Base-by-base conservation (phyloP, 805 yeast genomes). In the Gaillardinia entomophila region DNA sequence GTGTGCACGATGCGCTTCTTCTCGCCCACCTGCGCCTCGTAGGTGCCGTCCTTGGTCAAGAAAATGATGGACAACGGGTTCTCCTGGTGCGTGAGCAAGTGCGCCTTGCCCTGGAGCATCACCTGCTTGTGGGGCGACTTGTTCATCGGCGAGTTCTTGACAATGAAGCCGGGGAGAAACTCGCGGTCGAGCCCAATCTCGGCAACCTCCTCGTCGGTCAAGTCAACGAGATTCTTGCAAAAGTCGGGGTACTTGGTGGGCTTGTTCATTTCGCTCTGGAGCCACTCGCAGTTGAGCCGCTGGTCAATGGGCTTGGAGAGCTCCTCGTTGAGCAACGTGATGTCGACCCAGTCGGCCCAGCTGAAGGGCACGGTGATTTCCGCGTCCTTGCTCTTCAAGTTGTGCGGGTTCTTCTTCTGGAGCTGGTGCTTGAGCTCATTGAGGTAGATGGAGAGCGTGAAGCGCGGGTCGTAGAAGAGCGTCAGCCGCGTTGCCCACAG, bases 301-400 rank as follows among this genome's bases (percentile, higher is more conserved):
- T 40, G 38, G 10, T 28, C 32, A 3, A 30, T 22, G 12, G 32
- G 34, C 27, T 34, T 56, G 25, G 11, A 24, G 27, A 35, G 18
- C 25, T 48, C 40, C 3, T 31, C 15, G 24, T 43, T 33, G 13
- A 40, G 28, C 16, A 57, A 53, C 6, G 66, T 59, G 54, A 73
- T 55, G 36, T 73, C 77, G 3, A 64, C 61, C 71, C 78, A 74
- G 46, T 75, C 80, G 35, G 60, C 61, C 80, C 79, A 75, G 41
- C 73, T 73, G 51, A 75, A 74, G 0, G 75, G 41, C 2, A 43
- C 23, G 13, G 26, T n/a, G 26, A 40, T 23, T 4, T 30, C 25
- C 16, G 40, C 33, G 17, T 41, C 37, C 15, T 41, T 32, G n/a
- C 27, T 14, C 45, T 13, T n/a, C 44, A 41, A 22, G 28, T 30